phyloP scores from a whole-genome alignment of 257 asterid genomes.

The Solanum chiquidenum region DNA sequence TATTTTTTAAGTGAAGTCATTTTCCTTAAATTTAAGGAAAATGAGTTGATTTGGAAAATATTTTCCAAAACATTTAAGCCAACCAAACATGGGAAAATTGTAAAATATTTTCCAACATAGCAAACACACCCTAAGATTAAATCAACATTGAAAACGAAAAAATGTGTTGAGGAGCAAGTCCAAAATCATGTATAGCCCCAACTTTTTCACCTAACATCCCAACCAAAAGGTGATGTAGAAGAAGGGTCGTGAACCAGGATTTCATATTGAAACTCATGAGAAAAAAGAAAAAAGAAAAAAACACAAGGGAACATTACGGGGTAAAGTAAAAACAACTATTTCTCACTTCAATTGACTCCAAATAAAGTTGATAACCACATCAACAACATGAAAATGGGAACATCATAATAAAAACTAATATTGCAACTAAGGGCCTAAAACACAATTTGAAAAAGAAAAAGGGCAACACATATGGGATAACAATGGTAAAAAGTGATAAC shows the following conservation, averaged over 20 bases:
- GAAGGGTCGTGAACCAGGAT: not conserved
- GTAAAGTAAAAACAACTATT: too few relatives aligned
- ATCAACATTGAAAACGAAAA: not conserved
- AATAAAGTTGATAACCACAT: too few relatives aligned
- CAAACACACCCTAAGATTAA: not conserved
- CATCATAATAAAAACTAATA: too few relatives aligned
- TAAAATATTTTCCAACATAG: too few relatives aligned
- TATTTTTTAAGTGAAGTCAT: not conserved
- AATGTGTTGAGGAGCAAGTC: not conserved
- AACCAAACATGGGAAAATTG: too few relatives aligned
- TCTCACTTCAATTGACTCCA: too few relatives aligned
- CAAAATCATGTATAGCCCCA: not conserved
- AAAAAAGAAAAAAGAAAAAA: not conserved
- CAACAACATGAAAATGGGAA: too few relatives aligned
- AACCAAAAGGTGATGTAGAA: not conserved
- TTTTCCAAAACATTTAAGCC: too few relatives aligned
- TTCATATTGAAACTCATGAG: not conserved
- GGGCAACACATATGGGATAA: not conserved
- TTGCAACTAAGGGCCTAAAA: slow-evolving; percentile 14
- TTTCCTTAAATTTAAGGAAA: not conserved
- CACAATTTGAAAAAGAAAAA: not conserved
- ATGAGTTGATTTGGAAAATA: not conserved
- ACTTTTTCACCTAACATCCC: not conserved
- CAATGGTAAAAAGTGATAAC: not conserved
- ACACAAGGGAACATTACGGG: not conserved